Evolutionary conservation across 1,284 basidiomycete species (phyloP), one percentile per base, ranked within the genome.

Genomic region (Irpex sp.): DNA sequence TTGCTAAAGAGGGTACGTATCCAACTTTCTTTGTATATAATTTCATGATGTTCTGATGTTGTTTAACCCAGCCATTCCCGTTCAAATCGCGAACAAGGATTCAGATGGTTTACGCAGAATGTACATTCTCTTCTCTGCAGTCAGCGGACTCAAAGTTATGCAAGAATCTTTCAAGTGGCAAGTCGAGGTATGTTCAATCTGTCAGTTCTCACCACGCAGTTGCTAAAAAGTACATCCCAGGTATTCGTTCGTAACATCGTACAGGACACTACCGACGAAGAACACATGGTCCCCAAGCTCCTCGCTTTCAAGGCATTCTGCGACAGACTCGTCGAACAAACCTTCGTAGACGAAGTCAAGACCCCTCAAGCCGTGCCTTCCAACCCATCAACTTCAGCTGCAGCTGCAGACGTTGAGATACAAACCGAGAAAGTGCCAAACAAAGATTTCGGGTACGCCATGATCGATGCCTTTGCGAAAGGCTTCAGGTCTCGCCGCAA

Each of bases 401-500:
- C 61, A 7, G 36, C 66, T 6, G 13, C 47, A 63, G 8, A 71
- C 78, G 8, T 74, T 76, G n/a, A 69, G 2, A 64, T 72, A 4
- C 70, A 72, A 2, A 58, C 67, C 3, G 76, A 71, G 2, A 76
- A 73, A 62, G 72, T 71, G 13, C 75, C 80, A 2, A 83, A 85
- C 70, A 74, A 79, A 59, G 80, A 83, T 2, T 89, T 89, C 68
- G 65, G 76, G 5, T 87, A 89, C 63, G 87, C 87, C 2, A 76
- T 88, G n/a, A 77, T 77, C 1, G 89, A 93, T 64, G 92, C 91
- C 0, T 96, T 97, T 76, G 81, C 87, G n/a, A 77, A 75, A 11
- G 94, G 93, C 40, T 91, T 98, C 79, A 92, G 91, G 71, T 82
- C 85, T 26, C 84, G 96, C 21, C 87, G 88, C 61, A 92, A 89